Base-by-base conservation (phyloP, 2,329 filamentous ascomycete species). In the Cytospora mali region DNA sequence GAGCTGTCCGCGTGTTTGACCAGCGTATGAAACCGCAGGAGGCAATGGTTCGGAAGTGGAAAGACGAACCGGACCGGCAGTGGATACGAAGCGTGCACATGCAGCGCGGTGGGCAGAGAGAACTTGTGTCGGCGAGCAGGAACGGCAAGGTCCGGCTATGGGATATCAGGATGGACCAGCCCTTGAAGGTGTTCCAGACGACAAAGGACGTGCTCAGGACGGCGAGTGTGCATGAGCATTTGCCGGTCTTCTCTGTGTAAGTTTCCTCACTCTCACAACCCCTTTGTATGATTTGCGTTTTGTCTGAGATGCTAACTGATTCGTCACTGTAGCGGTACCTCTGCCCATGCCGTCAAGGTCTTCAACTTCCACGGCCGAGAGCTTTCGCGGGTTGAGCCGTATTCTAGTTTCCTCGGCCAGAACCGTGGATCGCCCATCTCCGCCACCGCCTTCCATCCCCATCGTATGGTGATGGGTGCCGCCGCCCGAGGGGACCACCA, bases 61-160 rank as follows among this genome's bases (percentile, higher is more conserved):
- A 96, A 73, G 92, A 97, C 70, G 94, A 98, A 72, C 77, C 79
- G 13, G 84, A 87, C 70, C 88, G 89, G 65, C 92, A 96, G 70
- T 99, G 95, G 95, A 89, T 99, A 75, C 93, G 93, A 70, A 95
- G 92, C 68, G 92, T 97, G 16, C 95, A 98, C 73, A 93, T 99
- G 86, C 95, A 99, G 76, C 90, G 95, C 50, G 95, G 95, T 65
- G 95, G 95, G 2, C 88, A 97, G 75, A 85, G 95, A 63, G 95
- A 99, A 75, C 84, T 99, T 49, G 82, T 99, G 58, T 94, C 90
- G 50, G 95, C 93, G 23, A 96, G 93, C 72, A 87, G 92, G 53
- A 95, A 97, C 71, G 95, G 95, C 65, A 95, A 95, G 72, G 91
- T 99, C 67, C 93, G 92, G 74, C 81, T 99, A 18, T 99, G 95